Evolutionary conservation across 257 asterid genomes (phyloP).

Genomic region (Ajuga chamaepitys): DNA sequence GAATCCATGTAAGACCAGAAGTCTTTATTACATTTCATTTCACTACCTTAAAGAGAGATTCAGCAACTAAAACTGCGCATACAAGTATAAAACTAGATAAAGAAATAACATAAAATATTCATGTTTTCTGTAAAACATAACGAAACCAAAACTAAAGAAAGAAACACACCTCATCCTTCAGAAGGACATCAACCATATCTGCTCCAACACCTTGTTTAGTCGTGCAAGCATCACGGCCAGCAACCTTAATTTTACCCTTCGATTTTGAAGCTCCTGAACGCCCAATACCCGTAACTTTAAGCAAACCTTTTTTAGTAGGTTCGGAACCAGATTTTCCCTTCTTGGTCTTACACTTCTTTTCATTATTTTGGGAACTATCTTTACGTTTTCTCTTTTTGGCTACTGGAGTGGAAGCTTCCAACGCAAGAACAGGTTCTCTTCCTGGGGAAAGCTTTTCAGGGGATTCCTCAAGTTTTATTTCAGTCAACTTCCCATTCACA

Average conservation of each 20-base stretch:
- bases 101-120: neutral
- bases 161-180: constrained; percentile 52
- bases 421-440: constrained; percentile 26
- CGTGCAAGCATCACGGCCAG: constrained; percentile 26
- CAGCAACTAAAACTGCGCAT: neutral
- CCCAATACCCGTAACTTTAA: constrained; percentile 15
- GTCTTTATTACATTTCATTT: neutral
- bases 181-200: constrained; percentile 27
- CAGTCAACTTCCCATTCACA: constrained; percentile 28
- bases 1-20: neutral
- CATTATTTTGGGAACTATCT: constrained; percentile 15
- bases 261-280: constrained; percentile 38
- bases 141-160: constrained; percentile 5
- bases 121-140: neutral
- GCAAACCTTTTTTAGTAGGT: constrained; percentile 27
- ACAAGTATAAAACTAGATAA: constrained; percentile 5
- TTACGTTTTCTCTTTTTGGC: constrained; percentile 47
- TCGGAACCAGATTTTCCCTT: constrained; percentile 34
- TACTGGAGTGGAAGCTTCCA: constrained; percentile 31
- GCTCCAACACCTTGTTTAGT: constrained; percentile 19
- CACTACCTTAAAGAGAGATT: neutral
- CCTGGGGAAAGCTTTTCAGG: constrained; percentile 30
- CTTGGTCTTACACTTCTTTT: constrained; percentile 34
- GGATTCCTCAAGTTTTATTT: constrained; percentile 23
- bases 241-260: constrained; percentile 29